Base-by-base conservation (phyloP, 2,329 filamentous ascomycete species). In the Rhytidhysteron rufulum region DNA sequence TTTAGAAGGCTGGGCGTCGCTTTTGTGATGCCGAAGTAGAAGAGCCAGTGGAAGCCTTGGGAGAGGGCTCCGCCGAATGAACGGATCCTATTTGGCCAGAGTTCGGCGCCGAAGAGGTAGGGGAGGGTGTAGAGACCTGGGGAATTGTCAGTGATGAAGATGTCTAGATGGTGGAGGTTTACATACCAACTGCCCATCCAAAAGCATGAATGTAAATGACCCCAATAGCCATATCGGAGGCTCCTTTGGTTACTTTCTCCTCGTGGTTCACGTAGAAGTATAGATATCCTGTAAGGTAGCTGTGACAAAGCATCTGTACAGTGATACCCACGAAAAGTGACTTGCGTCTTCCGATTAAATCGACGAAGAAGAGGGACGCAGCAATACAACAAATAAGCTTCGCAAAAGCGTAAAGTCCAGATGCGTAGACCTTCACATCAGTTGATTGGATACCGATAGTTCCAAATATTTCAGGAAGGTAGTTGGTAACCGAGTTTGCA, bases 131-230 rank as follows among this genome's bases (percentile, higher is more conserved):
- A 48, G 15, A 66, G 60, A n/a, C 32, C 39, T 41, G 31, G 19
- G 2, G 32, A 22, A 19, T 22, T 22, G 16, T 15, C 3, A 1
- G 13, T 22, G 29, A 4, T 16, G 13, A 25, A 34, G 18, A 18
- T 19, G 30, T 34, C 9, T 8, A 16, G 10, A 13, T 11, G 16
- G 10, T n/a, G 8, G 17, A n/a, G n/a, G n/a, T n/a, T n/a, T 2
- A 37, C 39, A 19, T 37, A 34, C 60, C 61, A 58, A 65, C 58
- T 16, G 62, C 60, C 45, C 70, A 74, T 4, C 68, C 71, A 31
- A 74, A 69, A 1, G 58, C 70, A 37, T 74, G 70, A 6, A 72
- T 50, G 33, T 69, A 74, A 16, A 74, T 62, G 2, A 66, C 62
- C 0, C 68, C 70, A 18, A 74, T 61, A 3, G 70, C 71, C 0